A percentile compares a stretch with the other conserved stretches of the same genome.
These are phyloP conservation scores for Ceratocystis destructans DNA, from an alignment of 2,329 filamentous ascomycete genomes.

Conservation along the genomic window DNA sequence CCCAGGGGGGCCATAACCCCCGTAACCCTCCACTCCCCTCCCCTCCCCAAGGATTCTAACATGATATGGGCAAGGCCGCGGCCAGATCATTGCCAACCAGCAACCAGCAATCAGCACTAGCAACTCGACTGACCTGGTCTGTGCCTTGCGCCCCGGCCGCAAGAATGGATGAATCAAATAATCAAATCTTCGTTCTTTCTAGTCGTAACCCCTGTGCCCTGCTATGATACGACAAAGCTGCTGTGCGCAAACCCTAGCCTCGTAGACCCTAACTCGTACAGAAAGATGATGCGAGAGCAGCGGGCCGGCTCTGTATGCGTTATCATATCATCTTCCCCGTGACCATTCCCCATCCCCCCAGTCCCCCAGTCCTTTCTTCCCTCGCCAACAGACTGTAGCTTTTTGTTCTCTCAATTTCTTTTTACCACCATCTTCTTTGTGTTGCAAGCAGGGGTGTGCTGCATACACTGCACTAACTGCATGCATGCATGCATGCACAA, in stretches of 20 bases:
- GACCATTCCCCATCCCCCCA: not conserved
- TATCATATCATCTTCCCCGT: too few relatives aligned
- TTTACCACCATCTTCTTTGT: not conserved
- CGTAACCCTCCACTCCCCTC: not conserved
- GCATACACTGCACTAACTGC: too few relatives aligned
- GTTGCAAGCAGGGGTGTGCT: too few relatives aligned
- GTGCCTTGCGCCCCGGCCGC: not conserved
- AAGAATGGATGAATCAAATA: not conserved
- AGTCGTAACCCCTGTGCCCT: not conserved
- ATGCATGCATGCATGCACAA: too few relatives aligned
- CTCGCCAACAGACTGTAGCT: not conserved
- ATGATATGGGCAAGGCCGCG: not conserved
- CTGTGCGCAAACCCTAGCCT: not conserved
- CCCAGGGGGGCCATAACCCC: not conserved
- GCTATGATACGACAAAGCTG: not conserved
- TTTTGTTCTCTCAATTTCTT: not conserved
- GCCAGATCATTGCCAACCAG: not conserved
- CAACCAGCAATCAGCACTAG: not conserved
- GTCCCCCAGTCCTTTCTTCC: not conserved
- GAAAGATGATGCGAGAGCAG: too few relatives aligned
- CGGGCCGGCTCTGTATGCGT: too few relatives aligned
- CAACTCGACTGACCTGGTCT: not conserved
- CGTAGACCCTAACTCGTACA: too few relatives aligned
- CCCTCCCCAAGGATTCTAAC: not conserved
- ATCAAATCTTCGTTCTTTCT: not conserved